Evolutionary conservation across 2,329 filamentous ascomycete genomes (phyloP).

Genomic region (Aquanectria penicillioides): DNA sequence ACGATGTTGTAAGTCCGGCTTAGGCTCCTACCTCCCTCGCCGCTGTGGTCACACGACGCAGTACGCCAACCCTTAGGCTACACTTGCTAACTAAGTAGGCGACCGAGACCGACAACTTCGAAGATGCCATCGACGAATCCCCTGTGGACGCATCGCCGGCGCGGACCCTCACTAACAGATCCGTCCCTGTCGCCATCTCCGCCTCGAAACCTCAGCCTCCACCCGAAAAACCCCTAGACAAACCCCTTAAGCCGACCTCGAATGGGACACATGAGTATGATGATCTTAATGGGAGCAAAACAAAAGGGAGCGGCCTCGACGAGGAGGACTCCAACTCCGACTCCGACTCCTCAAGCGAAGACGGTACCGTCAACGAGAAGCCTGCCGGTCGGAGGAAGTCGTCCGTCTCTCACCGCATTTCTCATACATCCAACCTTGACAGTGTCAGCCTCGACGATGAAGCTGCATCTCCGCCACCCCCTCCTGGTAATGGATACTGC

Average conservation of each 20-base stretch:
- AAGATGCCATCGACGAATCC: conserved; percentile 78
- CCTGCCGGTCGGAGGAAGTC: conserved; percentile 45
- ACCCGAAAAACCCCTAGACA: conserved; percentile 21
- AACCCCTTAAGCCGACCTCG: conserved; percentile 23
- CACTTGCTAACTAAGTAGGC: conserved; percentile 38
- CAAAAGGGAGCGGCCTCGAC: conserved; percentile 22
- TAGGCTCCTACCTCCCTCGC: conserved; percentile 20
- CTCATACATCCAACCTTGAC: conserved; percentile 60
- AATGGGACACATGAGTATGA: conserved; percentile 23
- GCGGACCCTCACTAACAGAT: conserved; percentile 69
- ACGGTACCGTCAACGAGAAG: conserved; percentile 26
- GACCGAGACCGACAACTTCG: conserved; percentile 65
- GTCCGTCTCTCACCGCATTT: conserved; percentile 56
- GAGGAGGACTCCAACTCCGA: conserved; percentile 30
- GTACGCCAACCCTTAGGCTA: conserved; percentile 20
- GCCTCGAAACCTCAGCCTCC: conserved; percentile 46
- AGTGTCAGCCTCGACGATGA: conserved; percentile 74
- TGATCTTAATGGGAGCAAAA: conserved; percentile 10
- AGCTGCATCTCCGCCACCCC: conserved; percentile 38
- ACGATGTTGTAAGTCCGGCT: conserved; percentile 42
- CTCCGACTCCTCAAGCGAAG: conserved; percentile 24
- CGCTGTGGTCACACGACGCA: conserved; percentile 32
- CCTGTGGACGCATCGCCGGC: conserved; percentile 71
- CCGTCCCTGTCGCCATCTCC: conserved; percentile 48
- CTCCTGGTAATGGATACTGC: conserved; percentile 44